Percentiles rank a stretch among this genome's conserved stretches.
These are phyloP conservation scores for Pichia cactophila DNA, from an alignment of 1,139 yeast species.

Conservation along the genomic window DNA sequence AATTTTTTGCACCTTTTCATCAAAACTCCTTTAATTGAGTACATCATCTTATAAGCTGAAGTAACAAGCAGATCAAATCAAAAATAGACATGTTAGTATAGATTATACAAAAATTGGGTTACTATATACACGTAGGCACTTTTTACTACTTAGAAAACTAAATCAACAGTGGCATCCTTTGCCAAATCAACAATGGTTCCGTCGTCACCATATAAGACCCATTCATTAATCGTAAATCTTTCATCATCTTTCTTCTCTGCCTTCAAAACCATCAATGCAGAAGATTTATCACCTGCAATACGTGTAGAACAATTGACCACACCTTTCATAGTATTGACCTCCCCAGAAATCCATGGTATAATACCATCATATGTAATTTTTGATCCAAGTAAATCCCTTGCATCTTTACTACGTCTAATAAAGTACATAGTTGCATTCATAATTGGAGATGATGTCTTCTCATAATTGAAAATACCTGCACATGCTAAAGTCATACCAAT, in stretches of 20 bases:
- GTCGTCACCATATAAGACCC: constrained; percentile 43
- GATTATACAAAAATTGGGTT: too few species aligned
- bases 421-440: constrained; percentile 83
- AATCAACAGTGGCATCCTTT: constrained; percentile 40
- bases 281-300: constrained; percentile 54
- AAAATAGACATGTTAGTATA: too few species aligned
- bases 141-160: constrained; percentile 8
- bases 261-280: constrained; percentile 46
- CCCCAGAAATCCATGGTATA: constrained; percentile 88
- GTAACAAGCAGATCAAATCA: too few species aligned
- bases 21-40: too few species aligned
- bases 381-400: constrained; percentile 61
- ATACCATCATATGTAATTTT: constrained; percentile 62
- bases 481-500: constrained; percentile 59
- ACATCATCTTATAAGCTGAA: too few species aligned
- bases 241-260: constrained; percentile 53
- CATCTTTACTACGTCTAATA: constrained; percentile 66
- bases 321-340: constrained; percentile 76
- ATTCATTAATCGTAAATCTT: constrained; percentile 54
- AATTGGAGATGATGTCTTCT: constrained; percentile 81
- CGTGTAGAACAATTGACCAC: constrained; percentile 63
- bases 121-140: not conserved
- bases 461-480: constrained; percentile 78
- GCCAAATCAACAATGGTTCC: constrained; percentile 43
- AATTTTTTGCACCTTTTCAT: too few species aligned